These are phyloP conservation scores for Aspergillus puulaauensis DNA, from an alignment of 2,329 filamentous ascomycete genomes.

Conservation along the genomic window DNA sequence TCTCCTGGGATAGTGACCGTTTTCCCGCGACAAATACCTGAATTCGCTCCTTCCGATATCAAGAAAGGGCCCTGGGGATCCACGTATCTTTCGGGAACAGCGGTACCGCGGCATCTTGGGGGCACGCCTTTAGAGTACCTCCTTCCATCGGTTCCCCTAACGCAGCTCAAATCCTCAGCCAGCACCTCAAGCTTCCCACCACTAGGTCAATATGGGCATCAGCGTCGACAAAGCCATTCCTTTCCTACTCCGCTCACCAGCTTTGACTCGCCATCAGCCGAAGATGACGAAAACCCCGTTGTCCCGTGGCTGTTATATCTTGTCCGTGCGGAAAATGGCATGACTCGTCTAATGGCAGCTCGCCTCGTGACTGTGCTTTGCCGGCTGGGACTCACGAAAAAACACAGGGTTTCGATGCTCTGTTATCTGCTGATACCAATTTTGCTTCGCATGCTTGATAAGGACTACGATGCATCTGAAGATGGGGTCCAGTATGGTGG, in stretches of 20 bases:
- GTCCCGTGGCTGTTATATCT: slow-evolving; percentile 72
- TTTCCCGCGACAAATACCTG: slow-evolving; percentile 58
- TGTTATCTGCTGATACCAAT: slow-evolving; percentile 69
- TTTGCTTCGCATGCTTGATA: slow-evolving; percentile 65
- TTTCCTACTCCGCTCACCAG: slow-evolving; percentile 35
- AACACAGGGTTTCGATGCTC: slow-evolving; percentile 63
- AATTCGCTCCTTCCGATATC: slow-evolving; percentile 52
- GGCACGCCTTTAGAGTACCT: slow-evolving; percentile 65
- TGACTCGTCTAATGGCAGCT: slow-evolving; percentile 66
- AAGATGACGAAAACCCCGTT: slow-evolving; percentile 68
- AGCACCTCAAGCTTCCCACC: slow-evolving; percentile 54
- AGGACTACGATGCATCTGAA: slow-evolving; percentile 43
- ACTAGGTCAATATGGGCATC: slow-evolving; percentile 44
- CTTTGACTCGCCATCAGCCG: slow-evolving; percentile 43
- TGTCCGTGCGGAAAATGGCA: slow-evolving; percentile 57
- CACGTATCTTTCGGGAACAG: slow-evolving; percentile 54
- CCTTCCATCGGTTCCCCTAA: slow-evolving; percentile 52
- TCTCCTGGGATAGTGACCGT: slow-evolving; percentile 69
- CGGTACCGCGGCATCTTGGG: slow-evolving; percentile 45
- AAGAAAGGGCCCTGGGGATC: slow-evolving; percentile 53
- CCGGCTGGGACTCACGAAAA: slow-evolving; percentile 65
- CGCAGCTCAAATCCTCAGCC: slow-evolving; percentile 30
- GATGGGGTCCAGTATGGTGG: slow-evolving; percentile 41
- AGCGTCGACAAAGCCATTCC: slow-evolving; percentile 37
- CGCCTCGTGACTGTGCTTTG: slow-evolving; percentile 69